Evolutionary conservation across 345 rosid species (phyloP).

Genomic region (Excoecaria cochinchinensis): DNA sequence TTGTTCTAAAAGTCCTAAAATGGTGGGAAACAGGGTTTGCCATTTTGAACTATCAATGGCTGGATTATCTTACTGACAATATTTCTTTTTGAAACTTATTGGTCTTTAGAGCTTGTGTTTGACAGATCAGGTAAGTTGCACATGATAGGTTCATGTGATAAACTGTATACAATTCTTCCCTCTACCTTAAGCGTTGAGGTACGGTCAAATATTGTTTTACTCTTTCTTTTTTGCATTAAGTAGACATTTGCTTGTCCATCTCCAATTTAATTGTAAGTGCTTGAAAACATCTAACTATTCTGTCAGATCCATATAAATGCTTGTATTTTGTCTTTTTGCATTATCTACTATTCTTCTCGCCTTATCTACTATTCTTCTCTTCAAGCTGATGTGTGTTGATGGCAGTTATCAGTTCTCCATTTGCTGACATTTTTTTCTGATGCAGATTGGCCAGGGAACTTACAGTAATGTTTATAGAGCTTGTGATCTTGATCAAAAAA

Average conservation of each 20-base stretch:
- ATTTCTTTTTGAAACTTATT: neutral
- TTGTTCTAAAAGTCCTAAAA: neutral
- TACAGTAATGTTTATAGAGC: constrained; percentile 97
- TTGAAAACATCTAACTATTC: neutral
- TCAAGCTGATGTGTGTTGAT: neutral
- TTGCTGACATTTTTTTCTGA: constrained; percentile 11
- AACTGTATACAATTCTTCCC: neutral
- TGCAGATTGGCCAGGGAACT: constrained; percentile 99
- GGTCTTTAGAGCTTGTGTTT: neutral
- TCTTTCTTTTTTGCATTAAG: neutral
- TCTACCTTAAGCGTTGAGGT: neutral
- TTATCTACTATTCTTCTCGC: neutral
- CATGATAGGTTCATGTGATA: neutral
- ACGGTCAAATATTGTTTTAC: neutral
- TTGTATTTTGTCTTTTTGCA: constrained; percentile 2
- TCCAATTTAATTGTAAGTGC: neutral
- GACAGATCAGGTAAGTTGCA: neutral
- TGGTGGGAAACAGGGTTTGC: neutral
- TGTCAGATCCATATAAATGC: neutral
- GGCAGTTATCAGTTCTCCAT: constrained; percentile 8
- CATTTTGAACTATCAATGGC: neutral
- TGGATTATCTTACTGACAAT: neutral
- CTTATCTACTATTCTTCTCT: neutral
- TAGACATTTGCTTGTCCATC: neutral
- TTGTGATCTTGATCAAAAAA: constrained; percentile 88